A percentile compares a stretch with the other conserved stretches of the same genome.
phyloP scores from a whole-genome alignment of 2,329 filamentous ascomycete genomes.

The Myriosclerotinia scirpicola region DNA sequence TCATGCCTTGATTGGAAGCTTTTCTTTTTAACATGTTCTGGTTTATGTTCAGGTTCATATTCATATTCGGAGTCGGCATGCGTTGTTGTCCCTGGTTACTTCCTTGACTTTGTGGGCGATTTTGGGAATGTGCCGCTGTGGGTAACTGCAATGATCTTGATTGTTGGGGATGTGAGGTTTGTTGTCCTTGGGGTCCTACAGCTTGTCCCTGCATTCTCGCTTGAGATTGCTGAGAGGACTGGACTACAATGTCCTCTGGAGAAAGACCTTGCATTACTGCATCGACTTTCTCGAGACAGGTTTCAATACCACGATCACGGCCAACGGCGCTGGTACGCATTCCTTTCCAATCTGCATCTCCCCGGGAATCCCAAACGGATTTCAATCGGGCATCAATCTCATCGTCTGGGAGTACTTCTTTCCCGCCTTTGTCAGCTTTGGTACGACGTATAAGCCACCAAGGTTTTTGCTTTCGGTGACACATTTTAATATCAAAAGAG shows the following conservation, averaged over 20 bases:
- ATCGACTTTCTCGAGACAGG: slow-evolving; percentile 35
- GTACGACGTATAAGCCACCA: slow-evolving; percentile 40
- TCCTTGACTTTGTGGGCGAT: slow-evolving; percentile 26
- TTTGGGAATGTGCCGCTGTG: slow-evolving; percentile 27
- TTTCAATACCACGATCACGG: slow-evolving; percentile 44
- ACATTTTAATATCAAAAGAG: slow-evolving; percentile 54
- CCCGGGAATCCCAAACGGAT: slow-evolving; percentile 48
- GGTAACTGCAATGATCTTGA: slow-evolving; percentile 23
- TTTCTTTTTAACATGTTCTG: slow-evolving; percentile 30
- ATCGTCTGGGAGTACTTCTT: slow-evolving; percentile 31
- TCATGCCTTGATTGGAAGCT: slow-evolving; percentile 30
- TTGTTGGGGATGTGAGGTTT: neutral
- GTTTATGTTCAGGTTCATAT: slow-evolving; percentile 18
- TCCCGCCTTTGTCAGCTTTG: slow-evolving; percentile 34
- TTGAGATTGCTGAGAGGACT: slow-evolving; percentile 18
- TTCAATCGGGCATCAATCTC: slow-evolving; percentile 45
- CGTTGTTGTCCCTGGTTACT: slow-evolving; percentile 21
- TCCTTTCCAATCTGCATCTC: slow-evolving; percentile 48
- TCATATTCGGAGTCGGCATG: slow-evolving; percentile 24
- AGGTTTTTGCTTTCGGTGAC: slow-evolving; percentile 47
- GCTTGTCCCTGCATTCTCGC: slow-evolving; percentile 15
- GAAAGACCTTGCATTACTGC: slow-evolving; percentile 33
- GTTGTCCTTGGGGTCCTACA: slow-evolving; percentile 9
- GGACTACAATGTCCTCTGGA: slow-evolving; percentile 6
- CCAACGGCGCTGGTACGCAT: slow-evolving; percentile 51